phyloP scores from a whole-genome alignment of 163 green algal genomes.

The Chloroidium sp. region DNA sequence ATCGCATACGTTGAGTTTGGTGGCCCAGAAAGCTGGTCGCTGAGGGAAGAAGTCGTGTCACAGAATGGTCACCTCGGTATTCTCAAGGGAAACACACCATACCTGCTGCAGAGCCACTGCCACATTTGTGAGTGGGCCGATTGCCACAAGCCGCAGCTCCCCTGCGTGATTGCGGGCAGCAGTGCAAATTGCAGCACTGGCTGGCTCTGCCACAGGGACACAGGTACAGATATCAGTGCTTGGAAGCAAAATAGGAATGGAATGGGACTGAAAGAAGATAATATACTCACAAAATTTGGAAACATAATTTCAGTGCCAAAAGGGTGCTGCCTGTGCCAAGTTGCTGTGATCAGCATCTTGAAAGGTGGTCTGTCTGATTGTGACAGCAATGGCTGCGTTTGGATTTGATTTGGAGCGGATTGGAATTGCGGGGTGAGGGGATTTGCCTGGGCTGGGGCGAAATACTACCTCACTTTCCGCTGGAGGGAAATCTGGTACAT shows the following conservation, averaged over 20 bases:
- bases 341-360: not conserved
- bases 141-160: constrained; percentile 15
- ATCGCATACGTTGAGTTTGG: no score
- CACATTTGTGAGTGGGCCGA: constrained; percentile 25
- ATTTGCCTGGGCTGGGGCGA: constrained; percentile 9
- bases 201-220: constrained; percentile 4
- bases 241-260: not conserved
- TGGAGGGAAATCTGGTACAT: constrained; percentile 11
- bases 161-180: constrained; percentile 6
- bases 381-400: not conserved
- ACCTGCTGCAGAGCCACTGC: constrained; percentile 17
- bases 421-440: not conserved
- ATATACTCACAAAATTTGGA: not conserved
- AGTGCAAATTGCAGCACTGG: constrained; percentile 9
- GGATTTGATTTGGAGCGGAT: not conserved
- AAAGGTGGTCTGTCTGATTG: not conserved
- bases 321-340: not conserved
- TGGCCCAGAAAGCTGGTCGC: no score
- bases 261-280: not conserved
- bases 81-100: no score
- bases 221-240: not conserved
- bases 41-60: no score
- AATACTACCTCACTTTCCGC: constrained; percentile 5
- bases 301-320: no score
- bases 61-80: no score